phyloP scores from a whole-genome alignment of 2,329 filamentous ascomycete genomes.

The Calonectria fujianensis region DNA sequence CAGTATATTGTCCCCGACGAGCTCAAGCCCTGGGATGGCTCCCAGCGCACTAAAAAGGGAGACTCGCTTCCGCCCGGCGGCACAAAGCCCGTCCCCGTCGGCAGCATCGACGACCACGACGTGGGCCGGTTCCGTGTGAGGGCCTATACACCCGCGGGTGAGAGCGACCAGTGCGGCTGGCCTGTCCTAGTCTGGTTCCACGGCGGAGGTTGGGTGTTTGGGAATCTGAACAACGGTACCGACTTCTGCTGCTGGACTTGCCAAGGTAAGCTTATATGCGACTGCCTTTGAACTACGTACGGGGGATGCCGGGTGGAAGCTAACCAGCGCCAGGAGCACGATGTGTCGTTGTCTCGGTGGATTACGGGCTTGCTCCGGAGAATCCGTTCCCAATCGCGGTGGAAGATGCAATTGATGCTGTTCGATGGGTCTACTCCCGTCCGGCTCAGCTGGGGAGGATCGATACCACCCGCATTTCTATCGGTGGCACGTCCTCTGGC shows the following conservation, averaged over 20 bases:
- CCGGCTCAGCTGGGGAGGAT: conserved; percentile 51
- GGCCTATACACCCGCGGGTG: conserved; percentile 57
- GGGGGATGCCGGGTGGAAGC: not conserved
- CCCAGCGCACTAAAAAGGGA: conserved; percentile 51
- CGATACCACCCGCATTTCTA: conserved; percentile 52
- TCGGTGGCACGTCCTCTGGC: conserved; percentile 58
- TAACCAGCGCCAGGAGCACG: conserved; percentile 46
- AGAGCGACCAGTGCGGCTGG: conserved; percentile 56
- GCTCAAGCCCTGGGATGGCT: conserved; percentile 58
- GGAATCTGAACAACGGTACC: conserved; percentile 58
- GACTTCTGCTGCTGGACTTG: conserved; percentile 60
- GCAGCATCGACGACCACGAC: conserved; percentile 53
- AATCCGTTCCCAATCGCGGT: conserved; percentile 60
- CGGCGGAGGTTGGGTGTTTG: conserved; percentile 64
- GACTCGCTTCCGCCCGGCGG: conserved; percentile 54
- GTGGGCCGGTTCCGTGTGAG: conserved; percentile 56
- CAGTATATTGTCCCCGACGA: conserved; percentile 62
- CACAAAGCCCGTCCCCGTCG: conserved; percentile 53
- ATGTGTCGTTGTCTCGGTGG: conserved; percentile 57
- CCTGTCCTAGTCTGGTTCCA: conserved; percentile 64
- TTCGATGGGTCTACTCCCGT: conserved; percentile 55
- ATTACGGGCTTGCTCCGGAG: conserved; percentile 62
- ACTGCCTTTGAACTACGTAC: not conserved
- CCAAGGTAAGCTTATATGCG: conserved; percentile 43
- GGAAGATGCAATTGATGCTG: conserved; percentile 58